phyloP scores from a whole-genome alignment of 495 filamentous ascomycete species.

The Penicillium bovifimosum region DNA sequence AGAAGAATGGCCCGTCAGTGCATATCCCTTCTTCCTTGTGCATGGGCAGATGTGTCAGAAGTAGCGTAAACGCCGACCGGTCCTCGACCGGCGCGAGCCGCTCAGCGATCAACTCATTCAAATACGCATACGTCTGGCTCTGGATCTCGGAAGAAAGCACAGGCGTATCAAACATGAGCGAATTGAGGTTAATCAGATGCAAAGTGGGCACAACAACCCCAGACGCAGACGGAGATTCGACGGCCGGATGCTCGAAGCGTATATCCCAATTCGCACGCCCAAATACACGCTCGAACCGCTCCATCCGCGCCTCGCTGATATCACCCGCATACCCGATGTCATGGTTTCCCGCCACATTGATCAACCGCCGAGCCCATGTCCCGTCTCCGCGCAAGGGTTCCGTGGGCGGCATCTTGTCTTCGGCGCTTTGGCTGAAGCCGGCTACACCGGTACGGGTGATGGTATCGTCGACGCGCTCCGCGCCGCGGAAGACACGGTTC shows the following conservation, averaged over 20 bases:
- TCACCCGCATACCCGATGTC: constrained; percentile 96
- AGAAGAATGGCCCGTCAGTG: constrained; percentile 75
- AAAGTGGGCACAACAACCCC: constrained; percentile 42
- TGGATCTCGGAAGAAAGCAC: constrained; percentile 60
- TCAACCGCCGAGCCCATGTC: constrained; percentile 67
- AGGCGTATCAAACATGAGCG: constrained; percentile 85
- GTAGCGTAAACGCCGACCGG: constrained; percentile 62
- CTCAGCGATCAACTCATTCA: constrained; percentile 61
- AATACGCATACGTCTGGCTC: constrained; percentile 65
- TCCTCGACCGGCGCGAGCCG: constrained; percentile 63
- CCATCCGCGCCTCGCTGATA: constrained; percentile 61
- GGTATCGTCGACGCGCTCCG: constrained; percentile 62
- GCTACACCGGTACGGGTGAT: constrained; percentile 33
- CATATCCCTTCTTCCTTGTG: constrained; percentile 81
- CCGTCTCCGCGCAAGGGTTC: constrained; percentile 47
- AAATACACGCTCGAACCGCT: constrained; percentile 76
- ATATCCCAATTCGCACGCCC: constrained; percentile 86
- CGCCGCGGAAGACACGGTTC: constrained; percentile 69
- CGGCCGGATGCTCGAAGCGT: constrained; percentile 51
- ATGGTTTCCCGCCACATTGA: constrained; percentile 91
- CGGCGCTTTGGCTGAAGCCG: constrained; percentile 15
- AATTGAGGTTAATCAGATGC: constrained; percentile 80
- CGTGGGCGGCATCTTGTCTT: constrained; percentile 33
- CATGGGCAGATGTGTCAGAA: constrained; percentile 88
- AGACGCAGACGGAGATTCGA: constrained; percentile 17